Percentiles rank a stretch among this genome's conserved stretches.
These are phyloP conservation scores for Ashbya aceris DNA, from an alignment of 1,139 yeast genomes.

Conservation along the genomic window DNA sequence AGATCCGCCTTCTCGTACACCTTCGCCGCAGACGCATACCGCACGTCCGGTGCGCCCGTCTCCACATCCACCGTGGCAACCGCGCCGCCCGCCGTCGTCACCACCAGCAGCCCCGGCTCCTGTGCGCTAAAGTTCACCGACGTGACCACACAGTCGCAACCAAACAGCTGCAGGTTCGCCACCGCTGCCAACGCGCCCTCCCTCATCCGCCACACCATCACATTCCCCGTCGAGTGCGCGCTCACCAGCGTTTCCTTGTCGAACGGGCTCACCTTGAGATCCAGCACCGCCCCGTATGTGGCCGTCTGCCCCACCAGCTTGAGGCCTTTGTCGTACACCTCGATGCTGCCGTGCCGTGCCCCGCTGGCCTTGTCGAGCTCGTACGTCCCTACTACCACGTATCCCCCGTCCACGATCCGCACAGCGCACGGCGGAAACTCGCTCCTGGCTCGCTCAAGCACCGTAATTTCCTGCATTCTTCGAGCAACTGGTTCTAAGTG, in stretches of 20 bases:
- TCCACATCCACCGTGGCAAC: slow-evolving; percentile 21
- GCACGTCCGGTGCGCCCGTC: slow-evolving; percentile 1
- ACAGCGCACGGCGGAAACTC: slow-evolving; percentile 78
- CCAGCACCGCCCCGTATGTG: slow-evolving; percentile 63
- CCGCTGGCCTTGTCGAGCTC: slow-evolving; percentile 53
- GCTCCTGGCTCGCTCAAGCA: slow-evolving; percentile 30
- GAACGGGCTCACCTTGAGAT: slow-evolving; percentile 55
- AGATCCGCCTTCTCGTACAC: slow-evolving; percentile 6
- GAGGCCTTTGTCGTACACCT: slow-evolving; percentile 38
- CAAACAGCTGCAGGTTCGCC: slow-evolving; percentile 37
- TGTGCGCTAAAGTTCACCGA: slow-evolving; percentile 54
- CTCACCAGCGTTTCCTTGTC: slow-evolving; percentile 43
- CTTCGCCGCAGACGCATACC: slow-evolving; percentile 1
- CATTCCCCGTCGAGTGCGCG: slow-evolving; percentile 74
- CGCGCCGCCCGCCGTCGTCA: slow-evolving; percentile 58
- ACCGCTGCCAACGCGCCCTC: slow-evolving; percentile 19
- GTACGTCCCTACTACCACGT: slow-evolving; percentile 69
- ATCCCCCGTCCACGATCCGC: slow-evolving; percentile 41
- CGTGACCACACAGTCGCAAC: slow-evolving; percentile 46
- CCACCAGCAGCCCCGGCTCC: slow-evolving; percentile 31
- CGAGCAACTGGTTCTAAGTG: too few relatives aligned
- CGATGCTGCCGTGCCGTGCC: slow-evolving; percentile 63
- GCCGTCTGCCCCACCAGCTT: slow-evolving; percentile 24
- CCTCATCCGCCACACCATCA: slow-evolving; percentile 50
- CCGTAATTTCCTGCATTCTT: slow-evolving; percentile 15